Evolutionary conservation across 495 filamentous ascomycete species (phyloP), one percentile per base, ranked within the genome.

Genomic region (Aspergillus cristatus): DNA sequence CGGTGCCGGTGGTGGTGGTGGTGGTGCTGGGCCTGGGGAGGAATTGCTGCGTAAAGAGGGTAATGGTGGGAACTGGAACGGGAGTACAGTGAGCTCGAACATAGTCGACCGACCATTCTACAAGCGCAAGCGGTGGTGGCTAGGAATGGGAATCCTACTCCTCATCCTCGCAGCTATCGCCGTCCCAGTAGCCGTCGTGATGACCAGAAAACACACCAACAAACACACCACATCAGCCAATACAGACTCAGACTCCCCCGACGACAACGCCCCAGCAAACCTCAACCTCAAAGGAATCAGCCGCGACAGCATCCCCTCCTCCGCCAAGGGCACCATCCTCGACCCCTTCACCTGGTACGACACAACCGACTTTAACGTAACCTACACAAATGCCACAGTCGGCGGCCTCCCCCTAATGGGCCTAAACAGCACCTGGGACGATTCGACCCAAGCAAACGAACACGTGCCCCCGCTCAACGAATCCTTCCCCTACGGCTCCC

Each of bases 261-360:
- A 52, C 3, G 57, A 48, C 10, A 35, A 51, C 12, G 54, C 55
- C 13, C 65, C 75, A 1, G 60, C 67, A 2, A 82, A 73, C 37
- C 63, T 58, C 16, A 75, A 76, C 45, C 63, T 93, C 13, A 54
- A 71, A 38, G 62, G 67, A 14, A 63, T 88, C 15, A 72, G 71
- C 28, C 63, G 71, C 29, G 65, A 68, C 41, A 72, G 65, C 46
- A 81, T 93, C 33, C 87, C 87, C 3, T 42, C 63, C 8, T 65
- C 67, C 14, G 80, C 78, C 16, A 75, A 81, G 52, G 87, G 85
- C 0, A 83, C 83, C 0, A 75, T 81, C 42, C 65, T 95, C 12
- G 91, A 99, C 58, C 93, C 93, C 0, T 94, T 86, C 43, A 79
- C 82, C 10, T 99, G 93, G 93, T 82, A 83, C 34, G 84, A 94